These are phyloP conservation scores for Trichophyton rubrum DNA, from an alignment of 2,329 filamentous ascomycete species.

Conservation along the genomic window DNA sequence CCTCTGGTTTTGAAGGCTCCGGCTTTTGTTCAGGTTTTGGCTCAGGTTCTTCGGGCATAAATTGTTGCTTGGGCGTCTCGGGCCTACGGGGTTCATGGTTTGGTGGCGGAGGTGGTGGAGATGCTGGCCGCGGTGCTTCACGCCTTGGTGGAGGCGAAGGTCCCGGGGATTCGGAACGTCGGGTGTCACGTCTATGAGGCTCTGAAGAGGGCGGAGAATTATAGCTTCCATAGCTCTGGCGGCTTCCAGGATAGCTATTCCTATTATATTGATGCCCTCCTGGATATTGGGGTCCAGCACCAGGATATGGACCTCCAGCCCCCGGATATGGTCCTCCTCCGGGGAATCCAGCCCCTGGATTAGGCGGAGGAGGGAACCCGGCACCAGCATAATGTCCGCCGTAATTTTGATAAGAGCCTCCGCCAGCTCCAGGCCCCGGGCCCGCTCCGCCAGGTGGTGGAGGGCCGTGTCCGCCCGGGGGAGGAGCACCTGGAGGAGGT, in stretches of 20 bases:
- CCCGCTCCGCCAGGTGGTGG: conserved; percentile 11
- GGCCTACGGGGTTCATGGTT: neutral
- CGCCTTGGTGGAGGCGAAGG: conserved; percentile 3
- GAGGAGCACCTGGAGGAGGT: conserved; percentile 16
- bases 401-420: conserved; percentile 19
- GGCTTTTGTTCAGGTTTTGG: conserved; percentile 6
- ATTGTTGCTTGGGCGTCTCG: conserved; percentile 5
- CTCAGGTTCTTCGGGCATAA: neutral
- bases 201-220: conserved; percentile 7
- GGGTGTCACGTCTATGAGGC: conserved; percentile 4
- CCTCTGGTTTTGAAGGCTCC: neutral
- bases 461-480: conserved; percentile 11
- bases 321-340: conserved; percentile 14
- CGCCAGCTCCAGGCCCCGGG: conserved; percentile 8
- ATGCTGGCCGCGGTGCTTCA: neutral
- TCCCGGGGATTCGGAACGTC: conserved; percentile 1
- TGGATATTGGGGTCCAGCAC: conserved; percentile 22
- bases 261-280: conserved; percentile 11
- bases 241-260: conserved; percentile 2
- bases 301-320: neutral
- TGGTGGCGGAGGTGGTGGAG: conserved; percentile 4
- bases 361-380: conserved; percentile 19
- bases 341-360: conserved; percentile 23
- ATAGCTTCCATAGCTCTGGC: conserved; percentile 9
- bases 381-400: conserved; percentile 18